Base-by-base conservation (phyloP, 1,284 basidiomycete genomes). In the Exobasidium rhododendri region DNA sequence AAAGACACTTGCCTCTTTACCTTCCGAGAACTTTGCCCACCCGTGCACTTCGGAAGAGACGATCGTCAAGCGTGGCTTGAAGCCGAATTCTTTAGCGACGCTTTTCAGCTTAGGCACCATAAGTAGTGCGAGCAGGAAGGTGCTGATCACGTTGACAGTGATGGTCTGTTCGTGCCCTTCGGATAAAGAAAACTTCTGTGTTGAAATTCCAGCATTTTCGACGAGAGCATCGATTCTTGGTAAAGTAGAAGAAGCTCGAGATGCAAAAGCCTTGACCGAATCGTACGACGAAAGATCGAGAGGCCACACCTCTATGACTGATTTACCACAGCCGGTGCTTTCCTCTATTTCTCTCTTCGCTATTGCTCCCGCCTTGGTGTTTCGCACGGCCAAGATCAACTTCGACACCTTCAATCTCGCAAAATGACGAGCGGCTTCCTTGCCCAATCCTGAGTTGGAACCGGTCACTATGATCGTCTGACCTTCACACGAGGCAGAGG, bases 391-490 rank as follows among this genome's bases (percentile, higher is more conserved):
- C 28, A 50, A 50, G 24, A 50, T 50, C 20, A 50, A 13, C 14
- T 50, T 20, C 14, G 14, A 20, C 3, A 26, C 26, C 13, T 28
- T 26, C 4, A 50, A 26, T 3, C n/a, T 26, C 14, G 24, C 47
- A 13, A 50, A 26, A 13, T 50, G n/a, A 6, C 26, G n/a, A 6
- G 47, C 47, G 22, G 47, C 47, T 26, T 50, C 47, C 14, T 24
- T 24, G 22, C 47, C 47, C 13, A 50, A 26, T 6, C 47, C 47
- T 4, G 24, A 17, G 14, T 20, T 24, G 4, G 47, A 20, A 26
- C 47, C 47, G 14, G 47, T 50, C 2, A 50, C 20, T 3, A 50
- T 26, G 47, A 50, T 50, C 4, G 47, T 50, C 13, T 50, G n/a
- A 24, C 47, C 47, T 24, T 13, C 26, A 26, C 22, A 50, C 4